Evolutionary conservation across 345 rosid genomes (phyloP).

Genomic region (Sisymbrium irio): DNA sequence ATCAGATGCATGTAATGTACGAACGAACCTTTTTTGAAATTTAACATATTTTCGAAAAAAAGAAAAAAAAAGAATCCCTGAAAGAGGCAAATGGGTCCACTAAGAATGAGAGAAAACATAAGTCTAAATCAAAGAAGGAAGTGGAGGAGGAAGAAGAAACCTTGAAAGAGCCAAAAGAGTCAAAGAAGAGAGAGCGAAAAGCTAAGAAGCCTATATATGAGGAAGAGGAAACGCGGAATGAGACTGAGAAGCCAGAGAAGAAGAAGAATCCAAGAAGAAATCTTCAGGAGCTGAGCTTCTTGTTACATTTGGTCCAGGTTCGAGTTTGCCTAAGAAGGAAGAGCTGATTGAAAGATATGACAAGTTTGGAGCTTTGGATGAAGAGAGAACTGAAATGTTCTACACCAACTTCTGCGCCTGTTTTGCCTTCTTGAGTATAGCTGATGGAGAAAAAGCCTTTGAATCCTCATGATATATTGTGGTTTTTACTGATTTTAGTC

Average conservation of each 20-base stretch:
- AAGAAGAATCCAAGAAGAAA: conserved; percentile 29
- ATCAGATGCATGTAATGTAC: too few species aligned
- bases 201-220: conserved; percentile 12
- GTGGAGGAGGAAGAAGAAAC: too few species aligned
- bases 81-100: conserved; percentile 10
- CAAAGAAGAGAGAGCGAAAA: conserved; percentile 13
- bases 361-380: conserved; percentile 54
- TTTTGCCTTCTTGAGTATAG: conserved; percentile 45
- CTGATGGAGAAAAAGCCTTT: conserved; percentile 70
- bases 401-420: conserved; percentile 42
- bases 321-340: conserved; percentile 58
- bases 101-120: background rate
- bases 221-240: background rate
- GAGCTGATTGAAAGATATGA: conserved; percentile 50
- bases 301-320: conserved; percentile 59
- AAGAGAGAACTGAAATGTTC: conserved; percentile 49
- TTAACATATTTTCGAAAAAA: too few species aligned
- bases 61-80: background rate
- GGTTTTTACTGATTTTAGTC: too few species aligned
- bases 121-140: too few species aligned
- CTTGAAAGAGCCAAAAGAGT: background rate
- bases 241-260: conserved; percentile 23
- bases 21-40: too few species aligned
- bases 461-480: too few species aligned
- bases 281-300: conserved; percentile 43